These are phyloP conservation scores for Phytophthora lateralis DNA, from an alignment of 352 stramenopile species.

Conservation along the genomic window DNA sequence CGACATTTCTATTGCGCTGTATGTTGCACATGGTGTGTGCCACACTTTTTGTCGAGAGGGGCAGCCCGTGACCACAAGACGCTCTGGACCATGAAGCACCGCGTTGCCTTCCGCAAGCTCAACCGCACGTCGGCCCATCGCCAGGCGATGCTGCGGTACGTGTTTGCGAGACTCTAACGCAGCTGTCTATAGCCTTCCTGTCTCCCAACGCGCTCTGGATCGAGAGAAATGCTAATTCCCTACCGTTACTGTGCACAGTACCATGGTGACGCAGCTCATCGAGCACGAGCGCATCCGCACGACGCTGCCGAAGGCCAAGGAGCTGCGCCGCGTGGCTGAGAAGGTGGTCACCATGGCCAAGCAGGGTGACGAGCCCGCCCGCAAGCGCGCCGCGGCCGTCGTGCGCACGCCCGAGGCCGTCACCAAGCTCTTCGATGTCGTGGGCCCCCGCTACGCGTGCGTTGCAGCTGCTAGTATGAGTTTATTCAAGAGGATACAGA, in stretches of 20 bases:
- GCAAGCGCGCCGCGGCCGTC: constrained; percentile 83
- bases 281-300: constrained; percentile 98
- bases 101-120: constrained; percentile 90
- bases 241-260: constrained; percentile 48
- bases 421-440: constrained; percentile 96
- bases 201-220: constrained; percentile 1
- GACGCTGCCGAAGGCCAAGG: constrained; percentile 96
- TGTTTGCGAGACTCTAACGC: constrained; percentile 1
- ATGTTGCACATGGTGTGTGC: background rate
- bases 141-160: constrained; percentile 95
- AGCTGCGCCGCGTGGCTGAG: constrained; percentile 93
- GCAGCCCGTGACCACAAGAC: constrained; percentile 31
- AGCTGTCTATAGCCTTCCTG: background rate
- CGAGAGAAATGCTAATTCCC: background rate
- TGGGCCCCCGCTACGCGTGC: constrained; percentile 95
- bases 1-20: background rate
- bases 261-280: constrained; percentile 97
- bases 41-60: background rate
- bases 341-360: constrained; percentile 96
- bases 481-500: background rate
- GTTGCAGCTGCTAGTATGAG: constrained; percentile 35
- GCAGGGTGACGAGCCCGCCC: constrained; percentile 82
- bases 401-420: constrained; percentile 91
- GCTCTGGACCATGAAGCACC: constrained; percentile 71
- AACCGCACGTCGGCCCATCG: constrained; percentile 93